A percentile compares a stretch with the other conserved stretches of the same genome.
These are phyloP conservation scores for Ascochyta rabiei DNA, from an alignment of 2,329 filamentous ascomycete species.

Conservation along the genomic window DNA sequence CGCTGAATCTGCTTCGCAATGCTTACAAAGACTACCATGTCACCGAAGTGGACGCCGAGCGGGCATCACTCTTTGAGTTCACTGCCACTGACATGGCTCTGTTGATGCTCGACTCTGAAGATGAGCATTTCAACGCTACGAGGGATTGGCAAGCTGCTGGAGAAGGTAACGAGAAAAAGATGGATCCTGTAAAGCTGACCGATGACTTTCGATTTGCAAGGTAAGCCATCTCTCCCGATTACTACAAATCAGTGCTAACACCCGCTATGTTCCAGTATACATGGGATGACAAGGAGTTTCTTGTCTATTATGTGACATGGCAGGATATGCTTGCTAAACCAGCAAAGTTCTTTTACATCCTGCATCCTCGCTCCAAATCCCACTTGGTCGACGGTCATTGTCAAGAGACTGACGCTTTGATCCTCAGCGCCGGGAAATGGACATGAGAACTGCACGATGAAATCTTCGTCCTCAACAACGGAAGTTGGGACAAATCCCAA, in stretches of 20 bases:
- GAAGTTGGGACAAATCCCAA: conserved; percentile 64
- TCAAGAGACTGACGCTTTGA: conserved; percentile 53
- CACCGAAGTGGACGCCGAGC: conserved; percentile 25
- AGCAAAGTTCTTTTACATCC: conserved; percentile 28
- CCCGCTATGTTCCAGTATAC: conserved; percentile 33
- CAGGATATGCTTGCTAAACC: conserved; percentile 34
- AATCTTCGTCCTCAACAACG: conserved; percentile 68
- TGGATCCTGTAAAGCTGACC: conserved; percentile 25
- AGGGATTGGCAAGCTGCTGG: conserved; percentile 31
- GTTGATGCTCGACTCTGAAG: conserved; percentile 21
- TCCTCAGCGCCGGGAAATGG: conserved; percentile 63
- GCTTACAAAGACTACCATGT: conserved; percentile 31
- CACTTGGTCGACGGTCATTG: conserved; percentile 29
- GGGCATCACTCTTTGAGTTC: conserved; percentile 31
- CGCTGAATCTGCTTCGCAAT: conserved; percentile 27
- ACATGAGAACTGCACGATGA: conserved; percentile 63
- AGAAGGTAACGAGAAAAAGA: conserved; percentile 31
- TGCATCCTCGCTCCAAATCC: conserved; percentile 17
- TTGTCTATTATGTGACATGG: conserved; percentile 39
- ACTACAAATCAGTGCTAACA: background rate
- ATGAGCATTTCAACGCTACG: conserved; percentile 26
- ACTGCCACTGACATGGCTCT: conserved; percentile 28
- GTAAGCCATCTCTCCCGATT: conserved; percentile 9
- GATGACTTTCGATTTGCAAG: conserved; percentile 34
- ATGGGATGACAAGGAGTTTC: conserved; percentile 36